Evolutionary conservation across 306 rosid species (phyloP), one percentile per base, ranked within the genome.

Genomic region (Albizia julibrissin): DNA sequence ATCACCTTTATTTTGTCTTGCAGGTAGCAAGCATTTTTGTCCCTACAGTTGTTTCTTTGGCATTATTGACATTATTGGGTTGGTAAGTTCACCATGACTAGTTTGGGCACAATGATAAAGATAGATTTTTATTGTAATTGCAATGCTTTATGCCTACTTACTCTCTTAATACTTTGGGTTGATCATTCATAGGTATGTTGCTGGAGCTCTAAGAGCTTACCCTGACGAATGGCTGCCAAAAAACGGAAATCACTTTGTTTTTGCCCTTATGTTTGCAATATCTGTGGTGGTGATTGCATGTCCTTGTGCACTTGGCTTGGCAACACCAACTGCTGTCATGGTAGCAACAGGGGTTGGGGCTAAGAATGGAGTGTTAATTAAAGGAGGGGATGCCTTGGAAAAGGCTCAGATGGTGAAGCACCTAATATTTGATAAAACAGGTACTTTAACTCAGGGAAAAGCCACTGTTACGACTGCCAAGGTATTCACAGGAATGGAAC

Each of bases 311-410:
- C 93, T 91, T 43, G 95, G 95, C 29, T 85, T 91, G 88, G 95
- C 95, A 79, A 91, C 95, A 37, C 95, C 95, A 40, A 91, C 95
- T 65, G 95, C 95, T 75, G 93, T 91, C 82, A 91, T 91, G 95
- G 95, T 91, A 81, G 93, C 95, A 13, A 89, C 95, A 1, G 95
- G 95, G 43, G 93, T 91, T 85, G 95, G 95, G 59, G 95, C 95
- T 44, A 91, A 79, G 76, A 88, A 91, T 69, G 95, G 95, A 40
- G 93, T 91, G 72, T 87, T 91, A 81, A 91, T 91, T 80, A 91
- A 91, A 80, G 95, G 95, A 81, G 95, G 93, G 67, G 93, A 89
- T 87, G 95, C 93, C 68, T 82, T 91, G 77, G 95, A 91, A 86
- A 91, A 89, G 85, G 93, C 95, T 79, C 93, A 91, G 71, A 88